phyloP scores from a whole-genome alignment of 306 rosid genomes.

The Canavalia gladiata region DNA sequence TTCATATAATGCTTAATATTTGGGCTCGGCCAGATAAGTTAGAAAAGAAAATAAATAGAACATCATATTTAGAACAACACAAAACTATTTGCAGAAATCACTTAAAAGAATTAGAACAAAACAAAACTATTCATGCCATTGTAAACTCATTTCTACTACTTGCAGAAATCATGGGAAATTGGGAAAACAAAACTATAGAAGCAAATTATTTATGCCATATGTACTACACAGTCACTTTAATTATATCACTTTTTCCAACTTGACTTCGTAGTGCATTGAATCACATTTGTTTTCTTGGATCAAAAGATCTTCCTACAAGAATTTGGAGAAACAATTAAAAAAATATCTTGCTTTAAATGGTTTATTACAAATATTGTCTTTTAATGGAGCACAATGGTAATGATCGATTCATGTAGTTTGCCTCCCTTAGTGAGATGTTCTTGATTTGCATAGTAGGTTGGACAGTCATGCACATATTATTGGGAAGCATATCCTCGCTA shows the following conservation, averaged over 20 bases:
- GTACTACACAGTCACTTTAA: not conserved
- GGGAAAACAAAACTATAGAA: not conserved
- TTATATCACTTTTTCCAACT: not conserved
- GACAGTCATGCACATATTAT: not conserved
- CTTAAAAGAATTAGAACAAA: no score
- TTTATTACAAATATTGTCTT: not conserved
- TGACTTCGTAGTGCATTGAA: not conserved
- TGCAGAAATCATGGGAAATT: not conserved
- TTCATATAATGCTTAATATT: not conserved
- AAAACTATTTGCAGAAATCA: not conserved
- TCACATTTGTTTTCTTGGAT: not conserved
- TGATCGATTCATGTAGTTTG: not conserved
- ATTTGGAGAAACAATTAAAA: not conserved
- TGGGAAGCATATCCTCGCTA: not conserved
- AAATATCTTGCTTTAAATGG: not conserved
- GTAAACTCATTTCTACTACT: not conserved
- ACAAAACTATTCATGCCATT: not conserved
- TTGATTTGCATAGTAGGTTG: conserved; percentile 3
- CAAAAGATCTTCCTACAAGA: not conserved
- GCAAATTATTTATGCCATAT: conserved; percentile 1
- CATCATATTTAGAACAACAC: not conserved
- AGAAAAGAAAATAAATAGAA: not conserved
- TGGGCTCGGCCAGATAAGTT: not conserved
- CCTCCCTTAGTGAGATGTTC: not conserved
- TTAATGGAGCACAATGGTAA: not conserved